Percentiles rank a stretch among this genome's conserved stretches.
Conservation (phyloP, 2,329 filamentous ascomycete genomes). For the Nakataea oryzae region DNA sequence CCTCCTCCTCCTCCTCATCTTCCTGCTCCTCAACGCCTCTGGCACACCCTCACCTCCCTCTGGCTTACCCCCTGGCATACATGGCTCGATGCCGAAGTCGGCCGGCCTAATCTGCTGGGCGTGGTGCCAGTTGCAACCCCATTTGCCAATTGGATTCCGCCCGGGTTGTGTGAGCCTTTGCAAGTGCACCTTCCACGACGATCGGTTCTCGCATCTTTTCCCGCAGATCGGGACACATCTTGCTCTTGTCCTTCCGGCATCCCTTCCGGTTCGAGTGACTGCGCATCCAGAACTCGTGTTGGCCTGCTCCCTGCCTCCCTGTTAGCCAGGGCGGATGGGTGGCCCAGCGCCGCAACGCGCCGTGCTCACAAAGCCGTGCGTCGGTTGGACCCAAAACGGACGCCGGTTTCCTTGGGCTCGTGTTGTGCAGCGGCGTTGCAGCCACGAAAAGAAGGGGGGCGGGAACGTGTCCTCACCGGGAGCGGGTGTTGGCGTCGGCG, state of each 20-base stretch:
- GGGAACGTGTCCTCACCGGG: too few species aligned
- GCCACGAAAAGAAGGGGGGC: not conserved
- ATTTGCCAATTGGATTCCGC: not conserved
- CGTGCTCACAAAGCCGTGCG: not conserved
- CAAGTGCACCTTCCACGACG: too few species aligned
- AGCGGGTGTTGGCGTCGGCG: not conserved
- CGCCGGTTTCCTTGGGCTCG: not conserved
- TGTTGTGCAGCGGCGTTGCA: not conserved
- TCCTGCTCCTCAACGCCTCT: not conserved
- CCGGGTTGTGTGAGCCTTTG: not conserved
- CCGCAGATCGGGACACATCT: not conserved
- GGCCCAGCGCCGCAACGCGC: not conserved
- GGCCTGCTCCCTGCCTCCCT: too few species aligned
- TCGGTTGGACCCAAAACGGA: not conserved
- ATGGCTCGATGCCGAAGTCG: not conserved
- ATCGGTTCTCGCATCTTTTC: not conserved
- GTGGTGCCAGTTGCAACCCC: too few species aligned
- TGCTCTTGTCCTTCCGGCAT: not conserved
- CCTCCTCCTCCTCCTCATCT: too few species aligned
- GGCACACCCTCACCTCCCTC: not conserved
- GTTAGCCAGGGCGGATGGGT: not conserved
- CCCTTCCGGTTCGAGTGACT: not conserved
- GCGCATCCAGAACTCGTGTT: too few species aligned
- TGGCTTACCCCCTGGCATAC: not conserved
- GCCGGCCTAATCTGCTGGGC: not conserved